Conservation (phyloP, 208 protist species). For the Trypanosoma theileri region DNA sequence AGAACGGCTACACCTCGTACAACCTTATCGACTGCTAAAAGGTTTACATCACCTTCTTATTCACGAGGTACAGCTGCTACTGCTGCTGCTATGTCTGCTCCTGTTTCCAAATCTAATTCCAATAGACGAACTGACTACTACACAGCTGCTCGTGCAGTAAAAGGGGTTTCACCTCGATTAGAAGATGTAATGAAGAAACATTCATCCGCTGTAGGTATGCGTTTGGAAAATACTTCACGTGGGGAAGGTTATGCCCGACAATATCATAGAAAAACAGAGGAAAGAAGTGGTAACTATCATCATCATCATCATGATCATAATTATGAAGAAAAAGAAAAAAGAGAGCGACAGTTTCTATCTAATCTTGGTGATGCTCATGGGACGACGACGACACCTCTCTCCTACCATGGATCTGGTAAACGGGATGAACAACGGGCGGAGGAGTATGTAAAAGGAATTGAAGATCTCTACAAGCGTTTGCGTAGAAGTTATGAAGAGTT, state of each 20-base stretch:
- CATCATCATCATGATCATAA: neutral
- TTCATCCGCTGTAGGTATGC: neutral
- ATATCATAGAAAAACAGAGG: neutral
- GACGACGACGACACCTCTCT: neutral
- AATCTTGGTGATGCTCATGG: neutral
- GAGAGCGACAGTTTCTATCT: neutral
- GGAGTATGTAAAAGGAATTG: slow-evolving; percentile 48
- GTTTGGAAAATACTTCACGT: neutral
- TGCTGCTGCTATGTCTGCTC: neutral
- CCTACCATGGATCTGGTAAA: neutral
- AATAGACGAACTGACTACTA: slow-evolving; percentile 9
- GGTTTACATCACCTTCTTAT: neutral
- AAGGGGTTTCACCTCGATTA: slow-evolving; percentile 11
- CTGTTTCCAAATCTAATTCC: neutral
- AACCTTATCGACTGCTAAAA: neutral
- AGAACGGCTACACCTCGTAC: neutral
- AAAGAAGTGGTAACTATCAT: neutral
- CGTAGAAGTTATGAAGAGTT: slow-evolving; percentile 52
- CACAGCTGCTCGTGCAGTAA: slow-evolving; percentile 13
- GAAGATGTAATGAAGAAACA: slow-evolving; percentile 10
- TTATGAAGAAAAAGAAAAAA: neutral
- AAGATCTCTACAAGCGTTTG: slow-evolving; percentile 53
- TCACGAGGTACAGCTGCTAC: neutral
- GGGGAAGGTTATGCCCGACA: neutral
- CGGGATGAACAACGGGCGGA: slow-evolving; percentile 29